Base-by-base conservation (phyloP, 306 rosid genomes). In the Quercus glauca region DNA sequence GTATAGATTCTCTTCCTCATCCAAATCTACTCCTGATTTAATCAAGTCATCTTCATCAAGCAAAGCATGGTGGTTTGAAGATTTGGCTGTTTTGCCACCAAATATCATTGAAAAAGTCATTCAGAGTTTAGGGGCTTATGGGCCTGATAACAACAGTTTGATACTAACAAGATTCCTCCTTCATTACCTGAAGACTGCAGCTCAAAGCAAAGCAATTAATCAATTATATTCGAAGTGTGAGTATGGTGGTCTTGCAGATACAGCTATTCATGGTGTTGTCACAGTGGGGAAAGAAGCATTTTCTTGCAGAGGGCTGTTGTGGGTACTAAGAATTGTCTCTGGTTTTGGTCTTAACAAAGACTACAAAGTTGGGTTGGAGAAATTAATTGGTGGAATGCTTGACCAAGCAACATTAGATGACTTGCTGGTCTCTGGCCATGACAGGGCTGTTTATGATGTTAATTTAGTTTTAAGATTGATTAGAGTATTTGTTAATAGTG, bases 31-130 rank as follows among this genome's bases (percentile, higher is more conserved):
- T 33, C 90, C 91, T 3, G 83, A 87, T 45, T 86, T 73, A n/a
- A 67, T 57, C 60, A 87, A 83, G 80, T 80, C 81, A 52, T 79
- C 12, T 58, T 73, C 85, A 28, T 68, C 87, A 12, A 86, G 68
- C 78, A 89, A 85, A 80, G 85, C 83, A 3, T 90, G 97, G 97
- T 93, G 98, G 98, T 91, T 91, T 75, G 81, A 91, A 33, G 98
- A 93, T 73, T 76, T 93, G 85, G 61, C 91, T 37, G 49, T 76
- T 76, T 85, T 93, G 31, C 84, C 94, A 2, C 94, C 91, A 45
- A 80, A 81, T 78, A 86, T 93, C 37, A 86, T 93, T 77, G 93
- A 85, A 65, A 91, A 78, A 73, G 76, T 93, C 23, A 72, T 91
- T 33, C 76, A 78, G 26, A 74, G 79, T 25, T 73, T 87, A 75